Base-by-base conservation (phyloP, 306 rosid genomes). In the Luffa acutangula region DNA sequence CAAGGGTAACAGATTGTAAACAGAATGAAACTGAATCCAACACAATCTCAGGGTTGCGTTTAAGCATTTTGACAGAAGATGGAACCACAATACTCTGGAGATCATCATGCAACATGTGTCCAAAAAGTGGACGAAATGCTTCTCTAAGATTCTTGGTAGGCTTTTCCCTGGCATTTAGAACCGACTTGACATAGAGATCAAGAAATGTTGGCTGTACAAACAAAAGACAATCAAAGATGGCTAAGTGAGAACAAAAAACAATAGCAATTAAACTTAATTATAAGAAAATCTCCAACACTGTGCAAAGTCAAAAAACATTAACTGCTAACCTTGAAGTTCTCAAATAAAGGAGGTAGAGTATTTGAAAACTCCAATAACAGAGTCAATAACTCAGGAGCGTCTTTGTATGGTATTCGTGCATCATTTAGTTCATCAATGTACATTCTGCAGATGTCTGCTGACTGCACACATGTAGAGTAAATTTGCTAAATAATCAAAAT, bases 1-100 rank as follows among this genome's bases (percentile, higher is more conserved):
- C 99, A 84, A 95, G 92, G 82, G 83, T 90, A 80, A 95, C 93
- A 12, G 93, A 90, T 76, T 86, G 83, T 88, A 92, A 86, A 83
- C 93, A 91, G 85, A 91, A 60, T 79, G 90, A 92, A 86, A 91
- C 89, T 7, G 97, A 89, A 83, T 95, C 99, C 91, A 95, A 85
- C 81, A 90, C 92, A 87, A 93, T 92, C 91, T 95, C 99, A 9
- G 99, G 99, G 86, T 93, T 95, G 63, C 99, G 93, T 82, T 95
- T 95, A 76, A 95, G 92, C 99, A 95, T 92, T 91, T 95, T 95
- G 75, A 95, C 81, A 83, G 97, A 84, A 31, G 97, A 91, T 0
- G 97, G 97, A 78, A 95, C 66, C 83, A 95, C 93, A 34, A 81
- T 65, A 82, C 75, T 86, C 81, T 89, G 96, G 77, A 95, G 90